Evolutionary conservation across 345 rosid species (phyloP).

Genomic region (Heritiera littoralis): DNA sequence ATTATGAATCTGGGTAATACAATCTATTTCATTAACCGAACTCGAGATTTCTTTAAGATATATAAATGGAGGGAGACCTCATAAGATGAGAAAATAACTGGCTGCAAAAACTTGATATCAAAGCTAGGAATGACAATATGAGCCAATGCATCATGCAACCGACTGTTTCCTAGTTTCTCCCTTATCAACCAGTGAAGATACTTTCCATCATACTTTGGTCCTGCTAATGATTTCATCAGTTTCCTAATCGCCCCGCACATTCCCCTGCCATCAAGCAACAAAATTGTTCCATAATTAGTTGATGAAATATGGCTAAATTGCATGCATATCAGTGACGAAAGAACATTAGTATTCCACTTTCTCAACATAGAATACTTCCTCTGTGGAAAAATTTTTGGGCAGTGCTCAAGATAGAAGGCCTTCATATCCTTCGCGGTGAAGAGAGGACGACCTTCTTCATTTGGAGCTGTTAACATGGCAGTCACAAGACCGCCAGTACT

Average conservation of each 20-base stretch:
- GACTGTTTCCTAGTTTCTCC: constrained; percentile 38
- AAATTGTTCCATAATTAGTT: too few species aligned
- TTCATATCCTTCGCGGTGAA: constrained; percentile 56
- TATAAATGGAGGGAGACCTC: too few species aligned
- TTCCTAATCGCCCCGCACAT: too few species aligned
- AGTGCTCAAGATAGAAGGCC: constrained; percentile 36
- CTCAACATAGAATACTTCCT: constrained; percentile 14
- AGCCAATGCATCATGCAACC: constrained; percentile 39
- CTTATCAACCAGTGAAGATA: constrained; percentile 36
- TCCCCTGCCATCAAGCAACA: too few species aligned
- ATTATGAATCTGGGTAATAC: too few species aligned
- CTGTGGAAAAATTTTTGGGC: constrained; percentile 50
- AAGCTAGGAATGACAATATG: constrained; percentile 54
- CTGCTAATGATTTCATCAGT: too few species aligned
- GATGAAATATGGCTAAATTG: too few species aligned
- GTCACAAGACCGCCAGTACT: constrained; percentile 63
- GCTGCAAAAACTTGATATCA: constrained; percentile 30
- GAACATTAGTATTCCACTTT: too few species aligned
- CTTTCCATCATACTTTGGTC: constrained; percentile 55
- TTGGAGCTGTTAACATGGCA: constrained; percentile 53
- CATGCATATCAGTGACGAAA: too few species aligned
- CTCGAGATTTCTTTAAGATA: too few species aligned
- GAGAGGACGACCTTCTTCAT: constrained; percentile 46
- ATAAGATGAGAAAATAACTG: too few species aligned
- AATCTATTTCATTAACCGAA: too few species aligned